These are phyloP conservation scores for Otatea glauca DNA, from an alignment of 176 grass and related monocot species.

Conservation along the genomic window DNA sequence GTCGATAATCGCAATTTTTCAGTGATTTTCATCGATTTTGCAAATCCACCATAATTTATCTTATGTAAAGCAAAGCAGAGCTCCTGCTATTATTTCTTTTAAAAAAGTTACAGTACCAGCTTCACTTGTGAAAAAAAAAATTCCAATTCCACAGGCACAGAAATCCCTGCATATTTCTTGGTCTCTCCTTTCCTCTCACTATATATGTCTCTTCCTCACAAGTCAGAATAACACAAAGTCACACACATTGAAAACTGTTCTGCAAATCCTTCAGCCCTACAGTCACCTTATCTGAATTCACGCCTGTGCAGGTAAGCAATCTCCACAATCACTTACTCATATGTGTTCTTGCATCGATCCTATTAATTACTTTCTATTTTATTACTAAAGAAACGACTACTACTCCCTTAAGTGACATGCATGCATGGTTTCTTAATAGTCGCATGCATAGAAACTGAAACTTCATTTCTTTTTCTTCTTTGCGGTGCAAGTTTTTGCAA, in stretches of 20 bases:
- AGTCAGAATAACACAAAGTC: conserved; percentile 16
- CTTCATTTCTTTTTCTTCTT: neutral
- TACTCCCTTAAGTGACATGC: neutral
- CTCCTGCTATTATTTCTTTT: too few relatives aligned
- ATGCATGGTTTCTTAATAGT: conserved; percentile 7
- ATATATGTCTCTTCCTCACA: conserved; percentile 40
- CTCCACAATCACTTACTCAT: too few relatives aligned
- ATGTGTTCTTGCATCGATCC: neutral
- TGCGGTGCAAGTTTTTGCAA: neutral
- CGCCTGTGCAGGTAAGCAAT: neutral
- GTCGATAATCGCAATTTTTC: too few relatives aligned
- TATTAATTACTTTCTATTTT: too few relatives aligned
- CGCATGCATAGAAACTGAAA: neutral
- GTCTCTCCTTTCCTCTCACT: conserved; percentile 41
- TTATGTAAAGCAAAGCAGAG: too few relatives aligned
- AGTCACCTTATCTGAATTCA: conserved; percentile 9
- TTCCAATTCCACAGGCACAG: conserved; percentile 33
- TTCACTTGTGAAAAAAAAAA: conserved; percentile 20
- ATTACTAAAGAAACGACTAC: neutral
- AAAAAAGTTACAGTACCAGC: conserved; percentile 28
- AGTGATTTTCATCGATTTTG: too few relatives aligned
- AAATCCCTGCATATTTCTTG: conserved; percentile 24
- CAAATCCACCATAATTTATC: too few relatives aligned
- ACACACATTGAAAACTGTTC: conserved; percentile 8
- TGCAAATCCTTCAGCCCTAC: neutral